Evolutionary conservation across 148 eudicot genomes (phyloP).

Genomic region (Agrostemma githago): DNA sequence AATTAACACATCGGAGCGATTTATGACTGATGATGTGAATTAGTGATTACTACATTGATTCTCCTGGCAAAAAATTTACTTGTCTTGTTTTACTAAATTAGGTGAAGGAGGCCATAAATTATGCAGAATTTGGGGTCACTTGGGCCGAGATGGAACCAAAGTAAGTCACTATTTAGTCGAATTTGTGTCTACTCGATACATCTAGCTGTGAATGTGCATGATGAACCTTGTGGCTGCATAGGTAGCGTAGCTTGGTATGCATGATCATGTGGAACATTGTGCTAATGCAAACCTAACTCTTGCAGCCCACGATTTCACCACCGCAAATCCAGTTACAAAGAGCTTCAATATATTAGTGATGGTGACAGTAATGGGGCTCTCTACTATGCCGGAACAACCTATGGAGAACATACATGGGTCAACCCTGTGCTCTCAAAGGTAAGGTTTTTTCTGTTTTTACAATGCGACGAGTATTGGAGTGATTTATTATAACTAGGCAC

Average conservation of each 20-base stretch:
- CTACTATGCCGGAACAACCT: conserved; percentile 79
- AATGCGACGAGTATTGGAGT: no score
- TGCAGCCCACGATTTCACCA: conserved; percentile 66
- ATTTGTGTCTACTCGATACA: not conserved
- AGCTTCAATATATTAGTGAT: conserved; percentile 85
- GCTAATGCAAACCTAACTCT: conserved; percentile 13
- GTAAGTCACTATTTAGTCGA: conserved; percentile 35
- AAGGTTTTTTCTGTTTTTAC: conserved; percentile 3
- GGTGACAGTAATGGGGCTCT: conserved; percentile 92
- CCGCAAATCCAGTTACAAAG: conserved; percentile 80
- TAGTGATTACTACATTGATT: not conserved
- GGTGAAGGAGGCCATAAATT: conserved; percentile 69
- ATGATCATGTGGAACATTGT: not conserved
- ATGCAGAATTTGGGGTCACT: conserved; percentile 43
- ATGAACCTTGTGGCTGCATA: not conserved
- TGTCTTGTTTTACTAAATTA: conserved; percentile 26
- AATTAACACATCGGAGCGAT: not conserved
- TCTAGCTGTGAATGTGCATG: not conserved
- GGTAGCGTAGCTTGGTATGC: not conserved
- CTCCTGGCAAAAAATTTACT: not conserved
- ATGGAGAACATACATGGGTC: conserved; percentile 84
- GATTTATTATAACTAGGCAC: not conserved
- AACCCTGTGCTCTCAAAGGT: conserved; percentile 90
- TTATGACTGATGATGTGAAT: not conserved
- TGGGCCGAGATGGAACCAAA: conserved; percentile 41